Evolutionary conservation across 2,329 filamentous ascomycete species (phyloP), one percentile per base, ranked within the genome.

Genomic region (Torrubiella hemipterigena): DNA sequence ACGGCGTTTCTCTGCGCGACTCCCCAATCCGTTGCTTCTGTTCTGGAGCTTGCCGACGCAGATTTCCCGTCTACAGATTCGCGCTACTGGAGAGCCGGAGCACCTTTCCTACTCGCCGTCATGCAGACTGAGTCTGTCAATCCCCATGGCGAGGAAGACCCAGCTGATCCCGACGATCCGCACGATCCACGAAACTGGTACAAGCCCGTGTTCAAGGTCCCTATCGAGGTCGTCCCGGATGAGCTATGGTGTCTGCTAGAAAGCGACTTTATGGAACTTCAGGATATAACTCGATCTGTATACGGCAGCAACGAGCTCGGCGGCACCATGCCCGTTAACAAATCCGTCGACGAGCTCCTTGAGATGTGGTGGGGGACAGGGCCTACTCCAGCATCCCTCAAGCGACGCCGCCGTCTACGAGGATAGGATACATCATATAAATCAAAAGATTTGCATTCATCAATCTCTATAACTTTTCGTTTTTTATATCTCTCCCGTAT

Each of bases 341-440:
- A 11, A 8, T 11, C 19, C 7, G 22, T 17, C 4, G 24, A 30
- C 7, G 28, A 17, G 8, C 19, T 24, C 24, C 15, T 17, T 17
- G 33, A 35, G 17, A 10, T 27, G n/a, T 35, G 33, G 33, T 35
- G 33, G 33, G 24, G 29, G 15, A 31, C 24, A 24, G 33, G 33
- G 5, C 33, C 33, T n/a, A 31, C 33, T 11, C 33, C 29, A 22
- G 17, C 17, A 19, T 17, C 23, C 8, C 5, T 35, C 17, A 28
- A 23, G 20, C 31, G 52, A 51, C 22, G 30, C 8, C 21, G 21
- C n/a, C n/a, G n/a, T n/a, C n/a, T n/a, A n/a, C n/a, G n/a, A n/a
- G n/a, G n/a, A n/a, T n/a, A n/a, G n/a, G n/a, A n/a, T n/a, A n/a
- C n/a, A 28, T 28, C 25, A 10, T 20, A 24, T 6, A 24, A 24